Percentiles rank a stretch among this genome's conserved stretches.
These are phyloP conservation scores for Silene latifolia DNA, from an alignment of 148 eudicot species.

Conservation along the genomic window DNA sequence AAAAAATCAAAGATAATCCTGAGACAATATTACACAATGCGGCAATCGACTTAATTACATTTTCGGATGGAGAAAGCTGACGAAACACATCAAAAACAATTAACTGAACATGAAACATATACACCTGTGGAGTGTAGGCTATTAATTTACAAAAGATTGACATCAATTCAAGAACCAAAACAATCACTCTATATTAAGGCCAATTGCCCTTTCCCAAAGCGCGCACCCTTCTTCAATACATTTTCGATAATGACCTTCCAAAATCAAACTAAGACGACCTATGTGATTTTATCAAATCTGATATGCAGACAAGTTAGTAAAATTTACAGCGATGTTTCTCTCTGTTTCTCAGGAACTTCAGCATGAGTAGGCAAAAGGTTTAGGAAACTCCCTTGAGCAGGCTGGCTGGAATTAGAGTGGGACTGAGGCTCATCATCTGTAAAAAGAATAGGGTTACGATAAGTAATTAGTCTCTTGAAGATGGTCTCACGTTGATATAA, in stretches of 20 bases:
- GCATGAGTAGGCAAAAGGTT: slow-evolving; percentile 62
- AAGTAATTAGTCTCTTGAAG: not conserved
- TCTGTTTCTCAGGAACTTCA: slow-evolving; percentile 43
- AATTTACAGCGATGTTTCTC: slow-evolving; percentile 33
- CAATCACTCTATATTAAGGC: slow-evolving; percentile 20
- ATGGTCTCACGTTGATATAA: no score
- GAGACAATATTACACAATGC: slow-evolving; percentile 17
- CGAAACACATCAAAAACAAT: slow-evolving; percentile 23
- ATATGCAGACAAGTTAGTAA: slow-evolving; percentile 21
- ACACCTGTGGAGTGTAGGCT: slow-evolving; percentile 21
- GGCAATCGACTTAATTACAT: slow-evolving; percentile 33
- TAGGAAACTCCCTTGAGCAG: slow-evolving; percentile 69
- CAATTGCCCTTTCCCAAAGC: slow-evolving; percentile 15
- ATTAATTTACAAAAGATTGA: slow-evolving; percentile 42
- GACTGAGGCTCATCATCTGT: slow-evolving; percentile 63
- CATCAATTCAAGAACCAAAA: slow-evolving; percentile 20
- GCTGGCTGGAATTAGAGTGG: slow-evolving; percentile 38
- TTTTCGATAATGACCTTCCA: slow-evolving; percentile 17
- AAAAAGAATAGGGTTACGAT: slow-evolving; percentile 1
- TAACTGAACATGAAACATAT: slow-evolving; percentile 21
- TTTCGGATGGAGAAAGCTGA: slow-evolving; percentile 11
- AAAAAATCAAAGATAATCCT: not conserved
- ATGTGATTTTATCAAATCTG: slow-evolving; percentile 10
- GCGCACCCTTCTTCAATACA: slow-evolving; percentile 15
- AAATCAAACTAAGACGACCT: slow-evolving; percentile 28